Base-by-base conservation (phyloP, 2,329 filamentous ascomycete species). In the Scedosporium apiospermum region DNA sequence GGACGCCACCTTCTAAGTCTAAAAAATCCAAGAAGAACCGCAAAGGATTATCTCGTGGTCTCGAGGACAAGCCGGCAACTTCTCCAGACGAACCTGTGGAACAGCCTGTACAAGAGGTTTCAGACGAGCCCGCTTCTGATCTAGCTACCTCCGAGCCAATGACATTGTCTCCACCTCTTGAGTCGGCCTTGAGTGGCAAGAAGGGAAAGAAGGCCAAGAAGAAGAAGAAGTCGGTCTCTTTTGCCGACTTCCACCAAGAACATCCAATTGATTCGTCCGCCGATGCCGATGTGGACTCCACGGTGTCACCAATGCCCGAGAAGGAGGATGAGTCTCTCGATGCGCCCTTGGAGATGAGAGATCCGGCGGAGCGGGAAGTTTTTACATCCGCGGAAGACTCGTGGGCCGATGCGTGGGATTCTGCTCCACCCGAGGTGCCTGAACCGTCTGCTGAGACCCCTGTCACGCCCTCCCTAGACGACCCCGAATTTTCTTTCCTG, bases 121-220 rank as follows among this genome's bases (percentile, higher is more conserved):
- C 42, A 6, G 59, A 61, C 4, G 26, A 30, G 21, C 30, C 16
- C 23, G 18, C 44, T 14, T 9, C 42, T n/a, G 27, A 18, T 55
- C 60, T 64, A 63, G 38, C 62, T 57, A 1, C 42, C 12, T 16
- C 42, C 1, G 44, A 27, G 53, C 60, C 65, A 63, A 34, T 60
- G 12, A n/a, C 61, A 60, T 21, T 62, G n/a, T 16, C 34, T 57
- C 58, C 58, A 3, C 65, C 68, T 38, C 67, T 68, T n/a, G 67
- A 71, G 57, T 60, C 63, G 7, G 63, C 67, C 3, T 27, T 61
- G 5, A 18, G 63, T 18, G 62, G 64, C 44, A 72, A 71, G 67
- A 73, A 71, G 64, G 68, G 64, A 61, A 73, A 73, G 61, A 75
- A 74, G 63, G 67, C 68, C 53, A 73, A 73, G 66, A 72, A 71